A percentile compares a stretch with the other conserved stretches of the same genome.
Evolutionary conservation across 805 yeast genomes (phyloP).

Genomic region (Wickerhamia fluorescens): DNA sequence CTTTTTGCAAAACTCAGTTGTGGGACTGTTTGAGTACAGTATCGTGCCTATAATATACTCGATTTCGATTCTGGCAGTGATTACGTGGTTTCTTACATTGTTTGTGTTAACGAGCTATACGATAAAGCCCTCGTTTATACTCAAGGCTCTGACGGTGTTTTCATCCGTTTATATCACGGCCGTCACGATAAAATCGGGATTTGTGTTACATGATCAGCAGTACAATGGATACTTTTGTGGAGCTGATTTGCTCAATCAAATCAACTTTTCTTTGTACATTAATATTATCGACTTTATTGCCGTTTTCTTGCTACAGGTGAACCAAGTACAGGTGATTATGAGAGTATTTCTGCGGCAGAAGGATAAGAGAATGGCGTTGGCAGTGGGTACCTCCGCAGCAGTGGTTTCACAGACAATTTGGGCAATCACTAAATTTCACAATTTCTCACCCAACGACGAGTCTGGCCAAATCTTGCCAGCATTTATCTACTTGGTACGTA

Average conservation of each 20-base stretch:
- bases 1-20: conserved; percentile 30
- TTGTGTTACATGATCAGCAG: conserved; percentile 42
- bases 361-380: conserved; percentile 58
- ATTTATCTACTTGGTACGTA: conserved; percentile 64
- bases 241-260: conserved; percentile 33
- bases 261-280: conserved; percentile 41
- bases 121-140: conserved; percentile 49
- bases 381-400: conserved; percentile 49
- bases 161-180: conserved; percentile 51
- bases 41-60: conserved; percentile 59
- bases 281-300: conserved; percentile 53
- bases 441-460: conserved; percentile 30
- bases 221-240: conserved; percentile 36
- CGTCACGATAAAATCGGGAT: conserved; percentile 42
- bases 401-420: conserved; percentile 56
- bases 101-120: conserved; percentile 60
- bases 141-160: conserved; percentile 43
- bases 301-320: conserved; percentile 50
- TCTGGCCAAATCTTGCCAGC: conserved; percentile 59
- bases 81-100: conserved; percentile 55
- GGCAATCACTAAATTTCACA: conserved; percentile 55
- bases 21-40: conserved; percentile 38
- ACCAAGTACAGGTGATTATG: conserved; percentile 68
- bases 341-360: conserved; percentile 58
- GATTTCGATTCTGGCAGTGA: conserved; percentile 56